phyloP scores from a whole-genome alignment of 257 asterid genomes.

The Linaria vulgaris region DNA sequence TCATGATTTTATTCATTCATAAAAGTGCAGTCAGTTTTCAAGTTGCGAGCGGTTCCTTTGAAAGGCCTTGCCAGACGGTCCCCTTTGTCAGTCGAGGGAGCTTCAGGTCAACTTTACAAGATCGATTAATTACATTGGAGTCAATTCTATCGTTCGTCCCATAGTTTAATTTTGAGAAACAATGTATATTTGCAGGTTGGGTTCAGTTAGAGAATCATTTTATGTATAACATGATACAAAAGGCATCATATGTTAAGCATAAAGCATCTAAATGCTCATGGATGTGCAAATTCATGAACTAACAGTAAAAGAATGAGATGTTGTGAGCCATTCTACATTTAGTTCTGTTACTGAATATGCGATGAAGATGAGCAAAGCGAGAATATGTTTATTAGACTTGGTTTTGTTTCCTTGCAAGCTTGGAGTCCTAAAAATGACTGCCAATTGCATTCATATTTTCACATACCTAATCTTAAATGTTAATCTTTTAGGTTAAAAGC shows the following conservation, averaged over 20 bases:
- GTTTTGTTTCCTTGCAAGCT: no score
- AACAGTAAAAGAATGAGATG: not conserved
- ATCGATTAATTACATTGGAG: no score
- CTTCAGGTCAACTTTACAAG: not conserved
- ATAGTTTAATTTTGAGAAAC: no score
- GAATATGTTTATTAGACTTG: no score
- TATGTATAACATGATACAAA: not conserved
- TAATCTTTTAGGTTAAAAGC: no score
- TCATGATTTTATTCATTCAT: slow-evolving; percentile 31
- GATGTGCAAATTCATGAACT: not conserved
- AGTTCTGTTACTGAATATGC: slow-evolving; percentile 2
- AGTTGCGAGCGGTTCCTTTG: not conserved
- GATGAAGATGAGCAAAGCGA: not conserved
- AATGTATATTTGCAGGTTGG: not conserved
- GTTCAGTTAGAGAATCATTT: not conserved
- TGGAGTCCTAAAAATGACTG: no score
- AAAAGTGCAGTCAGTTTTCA: no score
- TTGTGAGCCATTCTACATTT: not conserved
- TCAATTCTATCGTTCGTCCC: not conserved
- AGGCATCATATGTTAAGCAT: not conserved
- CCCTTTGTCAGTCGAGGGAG: not conserved
- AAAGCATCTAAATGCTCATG: not conserved
- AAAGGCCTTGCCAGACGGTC: not conserved
- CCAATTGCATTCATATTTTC: no score
- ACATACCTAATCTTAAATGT: no score